Evolutionary conservation across 306 rosid genomes (phyloP).

Genomic region (Acacia crassicarpa): DNA sequence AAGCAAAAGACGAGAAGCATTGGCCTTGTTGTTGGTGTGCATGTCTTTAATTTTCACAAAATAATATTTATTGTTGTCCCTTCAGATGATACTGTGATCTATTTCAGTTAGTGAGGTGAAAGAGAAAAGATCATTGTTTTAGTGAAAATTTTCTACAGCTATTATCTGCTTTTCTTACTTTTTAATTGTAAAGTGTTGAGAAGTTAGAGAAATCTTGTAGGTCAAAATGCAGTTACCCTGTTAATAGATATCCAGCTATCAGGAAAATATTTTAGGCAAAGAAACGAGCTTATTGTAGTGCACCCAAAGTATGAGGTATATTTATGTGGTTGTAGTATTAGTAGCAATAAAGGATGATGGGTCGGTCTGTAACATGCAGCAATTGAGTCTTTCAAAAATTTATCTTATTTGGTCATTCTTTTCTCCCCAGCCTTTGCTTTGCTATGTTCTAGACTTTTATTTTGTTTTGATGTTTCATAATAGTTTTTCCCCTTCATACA

Average conservation of each 20-base stretch:
- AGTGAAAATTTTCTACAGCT: slow-evolving; percentile 8
- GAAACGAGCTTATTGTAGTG: background rate
- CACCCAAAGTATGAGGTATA: background rate
- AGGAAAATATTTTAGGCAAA: background rate
- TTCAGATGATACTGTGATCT: background rate
- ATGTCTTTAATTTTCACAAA: background rate
- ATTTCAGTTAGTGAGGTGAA: slow-evolving; percentile 8
- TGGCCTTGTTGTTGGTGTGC: background rate
- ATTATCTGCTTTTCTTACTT: background rate
- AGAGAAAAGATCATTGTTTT: background rate
- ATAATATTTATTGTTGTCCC: background rate
- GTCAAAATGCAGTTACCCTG: background rate
- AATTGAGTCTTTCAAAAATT: background rate
- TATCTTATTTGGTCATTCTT: slow-evolving; percentile 5
- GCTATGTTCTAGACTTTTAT: background rate
- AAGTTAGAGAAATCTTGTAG: background rate
- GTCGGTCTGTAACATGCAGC: background rate
- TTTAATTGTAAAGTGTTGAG: background rate
- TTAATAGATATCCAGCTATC: background rate
- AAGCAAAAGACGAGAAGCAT: background rate
- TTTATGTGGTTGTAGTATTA: background rate
- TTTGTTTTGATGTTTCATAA: background rate
- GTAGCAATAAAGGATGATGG: background rate
- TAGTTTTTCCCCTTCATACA: background rate
- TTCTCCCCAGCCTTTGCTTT: background rate